Evolutionary conservation across 805 yeast genomes (phyloP), one percentile per base, ranked within the genome.

Genomic region (Jamesozyma jinghongensis): DNA sequence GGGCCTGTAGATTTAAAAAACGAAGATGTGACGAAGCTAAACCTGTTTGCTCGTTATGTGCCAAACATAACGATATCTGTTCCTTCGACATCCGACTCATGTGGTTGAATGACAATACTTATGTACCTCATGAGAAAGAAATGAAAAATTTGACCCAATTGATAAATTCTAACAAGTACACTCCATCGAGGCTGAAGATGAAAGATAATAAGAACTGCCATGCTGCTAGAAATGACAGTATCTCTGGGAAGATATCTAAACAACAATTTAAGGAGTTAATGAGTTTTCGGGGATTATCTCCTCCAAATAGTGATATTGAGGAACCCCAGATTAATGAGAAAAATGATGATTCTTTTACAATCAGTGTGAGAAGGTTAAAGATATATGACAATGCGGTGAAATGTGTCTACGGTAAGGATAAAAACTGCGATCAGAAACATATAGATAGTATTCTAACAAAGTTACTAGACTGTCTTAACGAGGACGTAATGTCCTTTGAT

Each of bases 1-100:
- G 65, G 65, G 57, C 61, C 5, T 60, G 65, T 34, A 42, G 63
- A 32, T 50, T 55, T 18, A 59, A 59, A 40, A 60, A 60, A 37
- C 48, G 59, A 16, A 52, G 56, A 36, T 60, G 65, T 44, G 61
- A 60, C 40, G 54, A 54, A 36, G 30, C 32, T 4, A 56, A 48
- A 42, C 62, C 62, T 2, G 29, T 43, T n/a, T 60, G 63, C 34
- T 47, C 61, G 1, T 32, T 51, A 14, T 60, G 65, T 33, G 34
- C 43, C 11, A 50, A 45, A 30, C 56, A 56, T 38, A 48, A 50
- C 7, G 51, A 50, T 28, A 38, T 36, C 12, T 60, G 63, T 34
- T 52, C 59, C 14, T 60, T 53, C 45, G 62, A 60, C 37, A 48
- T 60, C 8, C 48, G 55, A 35, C 44, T 58, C 17, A 49, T 54